Conservation (phyloP, 2,329 filamentous ascomycete species). For the Leptographium wingfieldii region DNA sequence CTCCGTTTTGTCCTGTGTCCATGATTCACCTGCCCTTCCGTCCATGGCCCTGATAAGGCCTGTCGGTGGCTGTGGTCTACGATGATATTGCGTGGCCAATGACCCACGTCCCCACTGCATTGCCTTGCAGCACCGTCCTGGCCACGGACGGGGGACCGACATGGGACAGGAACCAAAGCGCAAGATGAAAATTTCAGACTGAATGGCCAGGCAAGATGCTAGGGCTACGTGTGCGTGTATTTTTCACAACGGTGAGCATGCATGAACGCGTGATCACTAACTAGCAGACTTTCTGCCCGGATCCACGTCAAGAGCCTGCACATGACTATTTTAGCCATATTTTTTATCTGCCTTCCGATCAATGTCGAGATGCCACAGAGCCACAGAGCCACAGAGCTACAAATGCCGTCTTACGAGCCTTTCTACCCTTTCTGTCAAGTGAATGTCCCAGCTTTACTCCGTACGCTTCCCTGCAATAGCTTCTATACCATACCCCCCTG, state of each 20-base stretch:
- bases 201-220: neutral
- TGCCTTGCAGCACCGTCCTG: neutral
- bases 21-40: no score
- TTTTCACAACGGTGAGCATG: conserved; percentile 18
- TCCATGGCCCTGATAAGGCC: neutral
- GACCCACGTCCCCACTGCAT: neutral
- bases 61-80: no score
- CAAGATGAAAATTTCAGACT: neutral
- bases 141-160: neutral
- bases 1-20: no score
- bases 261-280: conserved; percentile 31
- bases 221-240: neutral
- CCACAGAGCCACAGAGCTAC: no score
- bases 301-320: no score
- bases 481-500: neutral
- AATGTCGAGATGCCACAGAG: no score
- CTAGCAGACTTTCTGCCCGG: neutral
- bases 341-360: no score
- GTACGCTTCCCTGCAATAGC: neutral
- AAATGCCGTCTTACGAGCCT: no score
- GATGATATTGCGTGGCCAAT: neutral
- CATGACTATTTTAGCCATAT: no score
- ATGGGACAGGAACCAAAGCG: neutral
- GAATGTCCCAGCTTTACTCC: neutral
- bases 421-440: no score